phyloP scores from a whole-genome alignment of 441 rosid species.

The Mallotus repandus region DNA sequence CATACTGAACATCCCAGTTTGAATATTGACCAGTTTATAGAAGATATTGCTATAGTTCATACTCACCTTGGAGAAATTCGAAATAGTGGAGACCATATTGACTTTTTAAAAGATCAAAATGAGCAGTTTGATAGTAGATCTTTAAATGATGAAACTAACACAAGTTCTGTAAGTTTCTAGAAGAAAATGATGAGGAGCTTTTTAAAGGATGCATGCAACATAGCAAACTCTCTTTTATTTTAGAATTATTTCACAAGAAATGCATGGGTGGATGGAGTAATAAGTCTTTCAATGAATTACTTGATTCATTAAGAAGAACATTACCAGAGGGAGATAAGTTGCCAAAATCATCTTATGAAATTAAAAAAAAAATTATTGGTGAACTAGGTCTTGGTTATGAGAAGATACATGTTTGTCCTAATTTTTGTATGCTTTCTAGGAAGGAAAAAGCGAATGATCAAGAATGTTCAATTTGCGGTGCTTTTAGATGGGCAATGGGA shows the following conservation, averaged over 20 bases:
- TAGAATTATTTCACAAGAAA: constrained; percentile 14
- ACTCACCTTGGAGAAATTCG: not conserved
- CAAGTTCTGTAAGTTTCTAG: not conserved
- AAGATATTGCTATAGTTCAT: not conserved
- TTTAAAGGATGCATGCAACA: not conserved
- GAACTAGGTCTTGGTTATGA: not conserved
- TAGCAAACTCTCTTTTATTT: constrained; percentile 7
- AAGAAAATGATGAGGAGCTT: constrained; percentile 10
- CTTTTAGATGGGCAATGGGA: not conserved
- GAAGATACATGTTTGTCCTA: not conserved
- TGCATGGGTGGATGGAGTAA: constrained; percentile 1
- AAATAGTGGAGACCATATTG: not conserved
- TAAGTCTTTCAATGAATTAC: not conserved
- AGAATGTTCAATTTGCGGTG: not conserved
- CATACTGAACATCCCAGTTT: too few relatives aligned
- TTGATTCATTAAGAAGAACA: not conserved
- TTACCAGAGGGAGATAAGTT: constrained; percentile 1
- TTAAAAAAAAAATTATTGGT: not conserved
- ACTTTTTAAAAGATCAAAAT: not conserved
- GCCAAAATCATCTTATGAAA: constrained; percentile 11
- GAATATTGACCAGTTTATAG: not conserved
- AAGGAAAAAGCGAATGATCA: not conserved
- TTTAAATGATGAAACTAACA: not conserved
- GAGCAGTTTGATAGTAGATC: not conserved
- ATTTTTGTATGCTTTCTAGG: too few relatives aligned